Evolutionary conservation across 257 asterid species (phyloP).

Genomic region (Nicotiana obtusifolia): DNA sequence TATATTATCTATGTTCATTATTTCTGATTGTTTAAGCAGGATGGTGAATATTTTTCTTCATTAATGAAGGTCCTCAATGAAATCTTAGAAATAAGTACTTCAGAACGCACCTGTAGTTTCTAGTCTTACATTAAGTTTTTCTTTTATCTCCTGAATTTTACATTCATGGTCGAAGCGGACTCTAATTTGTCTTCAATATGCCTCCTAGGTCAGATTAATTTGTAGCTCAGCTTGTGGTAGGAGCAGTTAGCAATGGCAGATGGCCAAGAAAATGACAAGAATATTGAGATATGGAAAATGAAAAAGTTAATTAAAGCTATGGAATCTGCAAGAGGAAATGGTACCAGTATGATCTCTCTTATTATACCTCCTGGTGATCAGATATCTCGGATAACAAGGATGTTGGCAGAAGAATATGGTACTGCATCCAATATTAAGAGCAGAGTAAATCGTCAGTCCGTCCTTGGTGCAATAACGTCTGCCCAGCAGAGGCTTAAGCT

Average conservation of each 20-base stretch:
- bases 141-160: background rate
- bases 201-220: conserved; percentile 13
- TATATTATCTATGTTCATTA: background rate
- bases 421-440: conserved; percentile 44
- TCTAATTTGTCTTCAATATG: background rate
- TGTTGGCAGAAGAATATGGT: conserved; percentile 48
- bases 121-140: background rate
- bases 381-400: conserved; percentile 35
- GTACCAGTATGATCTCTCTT: conserved; percentile 45
- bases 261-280: conserved; percentile 13
- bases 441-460: conserved; percentile 44
- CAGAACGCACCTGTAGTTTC: background rate
- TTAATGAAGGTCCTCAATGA: background rate
- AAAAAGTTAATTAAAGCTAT: conserved; percentile 9
- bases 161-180: background rate
- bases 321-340: conserved; percentile 15
- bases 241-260: conserved; percentile 14
- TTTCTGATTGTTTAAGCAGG: background rate
- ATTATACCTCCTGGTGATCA: conserved; percentile 48
- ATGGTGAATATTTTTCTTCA: background rate
- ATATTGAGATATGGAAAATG: conserved; percentile 13
- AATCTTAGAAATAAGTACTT: background rate
- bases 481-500: conserved; percentile 45
- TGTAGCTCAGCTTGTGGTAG: conserved; percentile 2
- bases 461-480: conserved; percentile 40